phyloP scores from a whole-genome alignment of 331 rosid species.

The Spiraea crenata region DNA sequence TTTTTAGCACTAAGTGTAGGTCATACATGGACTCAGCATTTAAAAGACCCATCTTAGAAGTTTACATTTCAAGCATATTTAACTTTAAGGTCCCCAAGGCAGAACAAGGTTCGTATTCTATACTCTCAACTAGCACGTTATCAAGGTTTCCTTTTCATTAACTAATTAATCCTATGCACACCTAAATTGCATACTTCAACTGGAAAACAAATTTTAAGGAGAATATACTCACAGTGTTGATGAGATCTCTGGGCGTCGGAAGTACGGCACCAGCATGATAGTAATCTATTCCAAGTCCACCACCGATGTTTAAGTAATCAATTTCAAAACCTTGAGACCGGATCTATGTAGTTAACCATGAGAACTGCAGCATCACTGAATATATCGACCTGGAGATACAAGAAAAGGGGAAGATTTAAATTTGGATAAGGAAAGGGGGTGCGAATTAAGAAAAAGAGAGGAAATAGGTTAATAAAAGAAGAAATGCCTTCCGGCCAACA shows the following conservation, averaged over 20 bases:
- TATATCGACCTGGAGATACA: constrained; percentile 76
- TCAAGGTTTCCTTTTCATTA: background rate
- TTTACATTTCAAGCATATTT: background rate
- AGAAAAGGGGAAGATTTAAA: background rate
- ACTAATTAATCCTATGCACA: constrained; percentile 1
- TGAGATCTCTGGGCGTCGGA: constrained; percentile 89
- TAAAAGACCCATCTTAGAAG: background rate
- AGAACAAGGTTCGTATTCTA: background rate
- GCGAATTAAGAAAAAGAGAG: background rate
- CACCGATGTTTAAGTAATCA: constrained; percentile 85
- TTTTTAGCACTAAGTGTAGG: background rate
- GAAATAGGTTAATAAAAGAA: background rate
- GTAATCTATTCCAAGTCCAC: constrained; percentile 97
- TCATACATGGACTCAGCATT: constrained; percentile 5
- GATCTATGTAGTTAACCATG: constrained; percentile 91
- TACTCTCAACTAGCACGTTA: background rate
- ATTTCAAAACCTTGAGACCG: constrained; percentile 90
- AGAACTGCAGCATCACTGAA: constrained; percentile 89
- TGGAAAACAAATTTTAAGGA: constrained; percentile 10
- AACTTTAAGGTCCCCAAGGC: background rate
- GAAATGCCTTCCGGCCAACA: background rate
- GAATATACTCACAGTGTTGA: constrained; percentile 64
- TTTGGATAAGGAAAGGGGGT: background rate
- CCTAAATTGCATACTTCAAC: background rate
- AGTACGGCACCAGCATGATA: constrained; percentile 82